Evolutionary conservation across 116 monocot genomes (phyloP).

Genomic region (Zostera marina): DNA sequence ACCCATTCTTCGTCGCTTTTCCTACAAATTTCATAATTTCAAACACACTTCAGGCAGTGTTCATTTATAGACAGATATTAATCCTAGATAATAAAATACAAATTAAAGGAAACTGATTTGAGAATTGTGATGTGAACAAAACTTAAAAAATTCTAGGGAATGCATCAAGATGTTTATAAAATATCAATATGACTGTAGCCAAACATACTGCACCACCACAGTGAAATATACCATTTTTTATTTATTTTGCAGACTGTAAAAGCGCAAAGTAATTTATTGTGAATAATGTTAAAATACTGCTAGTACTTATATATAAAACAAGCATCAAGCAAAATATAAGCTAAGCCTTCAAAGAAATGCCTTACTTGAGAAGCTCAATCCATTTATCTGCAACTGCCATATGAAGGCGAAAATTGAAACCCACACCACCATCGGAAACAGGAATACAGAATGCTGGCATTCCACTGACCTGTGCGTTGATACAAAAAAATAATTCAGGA

Average conservation of each 20-base stretch:
- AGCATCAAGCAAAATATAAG: neutral
- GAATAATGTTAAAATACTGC: neutral
- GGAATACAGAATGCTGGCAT: constrained; percentile 96
- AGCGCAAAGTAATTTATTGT: neutral
- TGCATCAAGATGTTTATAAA: too few species aligned
- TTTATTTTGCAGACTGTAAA: neutral
- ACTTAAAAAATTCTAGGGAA: too few species aligned
- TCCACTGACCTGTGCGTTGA: constrained; percentile 70
- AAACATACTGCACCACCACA: too few species aligned
- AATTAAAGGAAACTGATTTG: too few species aligned
- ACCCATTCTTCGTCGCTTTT: constrained; percentile 72
- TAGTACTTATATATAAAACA: neutral
- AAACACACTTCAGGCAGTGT: neutral
- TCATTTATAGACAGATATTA: neutral
- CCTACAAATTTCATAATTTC: constrained; percentile 22
- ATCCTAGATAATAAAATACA: too few species aligned
- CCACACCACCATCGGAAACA: constrained; percentile 79
- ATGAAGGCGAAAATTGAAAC: constrained; percentile 93
- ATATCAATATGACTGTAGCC: too few species aligned
- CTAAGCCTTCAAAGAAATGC: neutral
- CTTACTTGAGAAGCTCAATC: constrained; percentile 95
- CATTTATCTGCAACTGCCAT: constrained; percentile 98
- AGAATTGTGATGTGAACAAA: too few species aligned
- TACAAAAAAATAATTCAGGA: constrained; percentile 4
- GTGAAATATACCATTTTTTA: too few species aligned